Conservation (phyloP, 495 filamentous ascomycete species). For the Acidomyces sp. region DNA sequence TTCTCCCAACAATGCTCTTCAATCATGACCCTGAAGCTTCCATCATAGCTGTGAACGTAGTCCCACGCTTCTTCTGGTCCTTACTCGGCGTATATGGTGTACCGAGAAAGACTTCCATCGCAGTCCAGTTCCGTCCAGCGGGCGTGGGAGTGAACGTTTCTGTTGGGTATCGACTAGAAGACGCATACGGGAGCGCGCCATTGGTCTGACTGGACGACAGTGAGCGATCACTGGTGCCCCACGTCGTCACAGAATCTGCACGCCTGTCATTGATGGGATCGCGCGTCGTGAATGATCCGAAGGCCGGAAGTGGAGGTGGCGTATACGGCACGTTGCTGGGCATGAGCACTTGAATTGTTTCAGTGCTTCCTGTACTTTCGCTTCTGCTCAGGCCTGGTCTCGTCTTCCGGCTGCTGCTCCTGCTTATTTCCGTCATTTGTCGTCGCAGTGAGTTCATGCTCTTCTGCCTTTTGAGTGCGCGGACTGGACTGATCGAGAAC, state of each 20-base stretch:
- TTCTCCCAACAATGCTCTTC: conserved; percentile 1
- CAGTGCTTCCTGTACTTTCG: conserved; percentile 17
- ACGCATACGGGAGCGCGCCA: conserved; percentile 1
- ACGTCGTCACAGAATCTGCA: not conserved
- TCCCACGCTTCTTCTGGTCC: conserved; percentile 29
- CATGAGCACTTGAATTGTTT: conserved; percentile 31
- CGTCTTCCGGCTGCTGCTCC: conserved; percentile 7
- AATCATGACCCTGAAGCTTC: conserved; percentile 38
- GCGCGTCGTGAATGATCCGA: no score
- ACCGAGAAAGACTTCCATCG: not conserved
- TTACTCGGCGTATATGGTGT: conserved; percentile 19
- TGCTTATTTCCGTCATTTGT: conserved; percentile 8
- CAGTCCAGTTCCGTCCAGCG: not conserved
- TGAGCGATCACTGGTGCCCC: conserved; percentile 2
- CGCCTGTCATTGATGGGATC: no score
- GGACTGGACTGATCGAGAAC: conserved; percentile 12
- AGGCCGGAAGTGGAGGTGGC: no score
- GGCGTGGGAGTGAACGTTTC: conserved; percentile 6
- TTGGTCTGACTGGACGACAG: not conserved
- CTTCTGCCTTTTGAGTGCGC: conserved; percentile 15
- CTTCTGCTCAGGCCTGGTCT: conserved; percentile 11
- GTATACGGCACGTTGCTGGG: conserved; percentile 18
- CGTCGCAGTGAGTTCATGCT: conserved; percentile 18
- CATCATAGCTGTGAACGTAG: conserved; percentile 56
- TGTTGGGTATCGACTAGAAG: conserved; percentile 13